Conservation (phyloP, 352 stramenopile species). For the Pythium aphanidermatum region DNA sequence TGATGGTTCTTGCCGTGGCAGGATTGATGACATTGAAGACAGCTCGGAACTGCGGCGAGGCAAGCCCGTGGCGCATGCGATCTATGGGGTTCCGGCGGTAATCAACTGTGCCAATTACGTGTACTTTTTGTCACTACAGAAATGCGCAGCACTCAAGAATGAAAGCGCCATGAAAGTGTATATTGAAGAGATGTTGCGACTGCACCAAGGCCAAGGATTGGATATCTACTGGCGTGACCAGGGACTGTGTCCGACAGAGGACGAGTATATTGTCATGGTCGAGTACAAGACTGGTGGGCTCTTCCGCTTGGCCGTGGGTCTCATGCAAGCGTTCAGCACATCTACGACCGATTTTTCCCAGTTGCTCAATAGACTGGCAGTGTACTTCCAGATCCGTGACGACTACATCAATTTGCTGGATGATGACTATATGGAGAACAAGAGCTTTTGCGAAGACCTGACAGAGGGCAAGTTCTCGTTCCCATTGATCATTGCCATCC, state of each 20-base stretch:
- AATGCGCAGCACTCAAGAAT: conserved; percentile 85
- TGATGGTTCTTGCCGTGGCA: conserved; percentile 4
- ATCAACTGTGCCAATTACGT: conserved; percentile 99
- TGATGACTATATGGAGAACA: conserved; percentile 96
- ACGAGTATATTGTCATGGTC: conserved; percentile 93
- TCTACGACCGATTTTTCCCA: conserved; percentile 71
- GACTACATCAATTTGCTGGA: conserved; percentile 97
- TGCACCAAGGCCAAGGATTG: conserved; percentile 94
- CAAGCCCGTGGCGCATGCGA: conserved; percentile 92
- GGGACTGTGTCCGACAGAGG: conserved; percentile 84
- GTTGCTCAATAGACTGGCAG: conserved; percentile 91
- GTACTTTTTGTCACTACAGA: conserved; percentile 95
- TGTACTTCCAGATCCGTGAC: conserved; percentile 98
- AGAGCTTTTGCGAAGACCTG: conserved; percentile 97
- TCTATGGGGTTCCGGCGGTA: conserved; percentile 94
- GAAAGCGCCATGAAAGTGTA: conserved; percentile 86
- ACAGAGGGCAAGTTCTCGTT: conserved; percentile 97
- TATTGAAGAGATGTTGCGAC: conserved; percentile 92
- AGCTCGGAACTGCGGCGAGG: conserved; percentile 93
- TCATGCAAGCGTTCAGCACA: conserved; percentile 90
- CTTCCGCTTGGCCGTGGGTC: conserved; percentile 94
- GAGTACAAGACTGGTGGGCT: conserved; percentile 97
- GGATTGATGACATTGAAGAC: conserved; percentile 98
- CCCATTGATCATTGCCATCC: conserved; percentile 81
- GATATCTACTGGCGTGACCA: conserved; percentile 95